These are phyloP conservation scores for Scheffersomyces ergatensis DNA, from an alignment of 805 yeast genomes.

Conservation along the genomic window DNA sequence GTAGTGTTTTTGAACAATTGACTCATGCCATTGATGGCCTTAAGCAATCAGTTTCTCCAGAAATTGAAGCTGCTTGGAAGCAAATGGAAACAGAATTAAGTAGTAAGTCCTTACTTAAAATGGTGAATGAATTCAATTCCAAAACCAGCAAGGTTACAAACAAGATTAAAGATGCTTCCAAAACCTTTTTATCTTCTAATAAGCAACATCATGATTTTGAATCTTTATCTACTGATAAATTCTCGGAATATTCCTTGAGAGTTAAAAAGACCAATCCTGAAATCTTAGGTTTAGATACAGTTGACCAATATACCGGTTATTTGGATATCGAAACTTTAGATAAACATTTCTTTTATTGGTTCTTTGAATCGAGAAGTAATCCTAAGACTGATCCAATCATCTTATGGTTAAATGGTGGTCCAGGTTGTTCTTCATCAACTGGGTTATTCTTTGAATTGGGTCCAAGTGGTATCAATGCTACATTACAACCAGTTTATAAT, in stretches of 20 bases:
- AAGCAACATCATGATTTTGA: slow-evolving; percentile 10
- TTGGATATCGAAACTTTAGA: slow-evolving; percentile 31
- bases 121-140: slow-evolving; percentile 6
- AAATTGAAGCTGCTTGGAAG: slow-evolving; percentile 15
- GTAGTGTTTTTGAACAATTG: neutral
- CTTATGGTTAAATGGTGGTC: slow-evolving; percentile 95
- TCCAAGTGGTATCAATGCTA: slow-evolving; percentile 69
- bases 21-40: neutral
- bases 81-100: slow-evolving; percentile 8
- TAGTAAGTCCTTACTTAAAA: slow-evolving; percentile 6
- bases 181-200: neutral
- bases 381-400: slow-evolving; percentile 84
- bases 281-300: slow-evolving; percentile 33
- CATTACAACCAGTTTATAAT: slow-evolving; percentile 69
- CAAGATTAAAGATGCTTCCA: slow-evolving; percentile 6
- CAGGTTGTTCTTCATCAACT: slow-evolving; percentile 90
- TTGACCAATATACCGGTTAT: slow-evolving; percentile 38
- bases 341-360: slow-evolving; percentile 91
- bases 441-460: slow-evolving; percentile 92
- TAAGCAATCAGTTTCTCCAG: slow-evolving; percentile 1
- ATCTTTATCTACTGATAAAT: slow-evolving; percentile 16
- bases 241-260: slow-evolving; percentile 25
- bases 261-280: slow-evolving; percentile 34
- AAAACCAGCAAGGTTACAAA: slow-evolving; percentile 8
- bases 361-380: slow-evolving; percentile 86